Evolutionary conservation across 192 early-diverging fungal genomes (phyloP).

Genomic region (Phycomyces blakesleeanus): DNA sequence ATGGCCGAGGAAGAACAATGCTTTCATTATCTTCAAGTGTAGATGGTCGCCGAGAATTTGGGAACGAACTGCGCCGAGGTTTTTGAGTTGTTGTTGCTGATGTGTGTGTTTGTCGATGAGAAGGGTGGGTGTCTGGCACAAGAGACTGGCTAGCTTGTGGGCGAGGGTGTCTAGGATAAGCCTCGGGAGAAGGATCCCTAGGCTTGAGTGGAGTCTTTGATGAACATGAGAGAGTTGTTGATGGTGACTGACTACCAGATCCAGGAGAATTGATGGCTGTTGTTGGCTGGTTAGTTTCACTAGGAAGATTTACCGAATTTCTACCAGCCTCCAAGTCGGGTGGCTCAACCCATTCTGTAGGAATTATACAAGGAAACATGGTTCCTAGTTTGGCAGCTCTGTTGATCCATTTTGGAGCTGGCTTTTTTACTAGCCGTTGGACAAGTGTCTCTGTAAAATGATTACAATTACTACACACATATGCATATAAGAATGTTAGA

Average conservation of each 20-base stretch:
- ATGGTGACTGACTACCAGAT: not conserved
- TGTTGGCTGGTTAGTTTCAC: too few relatives aligned
- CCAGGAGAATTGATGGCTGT: not conserved
- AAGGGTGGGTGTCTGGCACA: too few relatives aligned
- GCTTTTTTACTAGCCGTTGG: slow-evolving; percentile 16
- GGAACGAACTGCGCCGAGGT: too few relatives aligned
- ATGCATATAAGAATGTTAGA: not conserved
- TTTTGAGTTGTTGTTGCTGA: too few relatives aligned
- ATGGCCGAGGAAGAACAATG: too few relatives aligned
- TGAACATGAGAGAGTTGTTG: not conserved
- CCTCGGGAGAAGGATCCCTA: too few relatives aligned
- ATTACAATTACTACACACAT: slow-evolving; percentile 36
- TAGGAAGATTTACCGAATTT: not conserved
- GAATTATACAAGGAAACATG: slow-evolving; percentile 39
- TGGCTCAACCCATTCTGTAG: slow-evolving; percentile 37
- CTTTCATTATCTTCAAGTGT: too few relatives aligned
- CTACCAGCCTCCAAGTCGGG: slow-evolving; percentile 22
- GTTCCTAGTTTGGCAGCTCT: slow-evolving; percentile 35
- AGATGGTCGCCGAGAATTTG: too few relatives aligned
- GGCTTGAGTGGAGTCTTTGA: not conserved
- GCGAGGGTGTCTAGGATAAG: not conserved
- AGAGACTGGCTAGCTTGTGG: not conserved
- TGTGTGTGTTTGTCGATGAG: too few relatives aligned
- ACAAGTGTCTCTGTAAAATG: slow-evolving; percentile 36
- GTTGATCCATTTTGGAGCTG: slow-evolving; percentile 34